These are phyloP conservation scores for Fistulifera solaris DNA, from an alignment of 108 stramenopile genomes.

Conservation along the genomic window DNA sequence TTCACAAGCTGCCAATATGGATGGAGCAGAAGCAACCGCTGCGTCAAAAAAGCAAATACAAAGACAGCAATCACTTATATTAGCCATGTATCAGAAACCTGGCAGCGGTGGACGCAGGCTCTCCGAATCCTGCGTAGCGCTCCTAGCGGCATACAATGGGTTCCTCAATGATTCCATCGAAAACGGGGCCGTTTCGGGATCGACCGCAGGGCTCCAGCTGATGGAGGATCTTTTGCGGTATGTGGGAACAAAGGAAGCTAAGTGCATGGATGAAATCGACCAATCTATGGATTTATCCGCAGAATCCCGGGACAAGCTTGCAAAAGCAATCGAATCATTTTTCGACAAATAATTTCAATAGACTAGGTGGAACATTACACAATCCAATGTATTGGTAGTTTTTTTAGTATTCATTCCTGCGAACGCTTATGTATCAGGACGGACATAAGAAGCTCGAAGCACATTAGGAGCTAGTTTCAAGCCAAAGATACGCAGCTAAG, in stretches of 20 bases:
- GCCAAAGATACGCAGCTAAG: too few relatives aligned
- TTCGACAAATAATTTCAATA: conserved; percentile 17
- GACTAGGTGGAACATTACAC: too few relatives aligned
- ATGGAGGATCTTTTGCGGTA: conserved; percentile 39
- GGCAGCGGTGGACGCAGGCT: conserved; percentile 33
- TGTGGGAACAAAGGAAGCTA: conserved; percentile 23
- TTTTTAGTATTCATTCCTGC: too few relatives aligned
- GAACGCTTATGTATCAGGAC: too few relatives aligned
- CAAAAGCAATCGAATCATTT: conserved; percentile 43
- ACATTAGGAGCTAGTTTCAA: too few relatives aligned
- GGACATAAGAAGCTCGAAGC: too few relatives aligned
- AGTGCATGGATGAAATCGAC: conserved; percentile 51
- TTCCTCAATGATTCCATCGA: conserved; percentile 46
- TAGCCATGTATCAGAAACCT: conserved; percentile 79
- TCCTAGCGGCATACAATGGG: conserved; percentile 74
- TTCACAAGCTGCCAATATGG: conserved; percentile 65
- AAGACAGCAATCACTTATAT: conserved; percentile 46
- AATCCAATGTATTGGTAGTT: too few relatives aligned
- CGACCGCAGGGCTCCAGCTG: conserved; percentile 34
- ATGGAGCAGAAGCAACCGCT: conserved; percentile 28
- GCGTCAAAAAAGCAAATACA: conserved; percentile 45
- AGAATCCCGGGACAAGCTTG: conserved; percentile 28
- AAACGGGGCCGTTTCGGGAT: conserved; percentile 46
- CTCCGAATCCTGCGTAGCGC: conserved; percentile 52
- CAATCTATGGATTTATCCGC: conserved; percentile 44